Evolutionary conservation across 331 rosid species (phyloP).

Genomic region (Spiraea crenata): DNA sequence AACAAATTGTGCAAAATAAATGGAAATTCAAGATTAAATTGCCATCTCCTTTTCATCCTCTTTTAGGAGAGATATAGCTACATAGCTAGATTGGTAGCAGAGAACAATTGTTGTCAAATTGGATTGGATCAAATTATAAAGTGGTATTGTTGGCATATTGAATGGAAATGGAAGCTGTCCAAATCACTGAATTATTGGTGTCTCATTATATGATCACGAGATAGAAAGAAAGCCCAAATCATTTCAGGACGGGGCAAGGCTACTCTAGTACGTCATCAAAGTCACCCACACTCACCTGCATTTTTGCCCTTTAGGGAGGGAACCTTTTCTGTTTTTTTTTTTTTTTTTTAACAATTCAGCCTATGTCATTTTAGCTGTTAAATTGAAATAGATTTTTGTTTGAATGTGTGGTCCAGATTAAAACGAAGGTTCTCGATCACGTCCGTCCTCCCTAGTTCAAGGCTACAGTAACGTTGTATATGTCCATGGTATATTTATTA

Average conservation of each 20-base stretch:
- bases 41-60: background rate
- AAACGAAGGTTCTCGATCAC: no score
- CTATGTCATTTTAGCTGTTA: no score
- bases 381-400: background rate
- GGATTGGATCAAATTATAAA: slow-evolving; percentile 10
- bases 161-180: slow-evolving; percentile 20
- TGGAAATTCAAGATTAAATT: slow-evolving; percentile 13
- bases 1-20: background rate
- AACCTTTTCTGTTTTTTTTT: background rate
- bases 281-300: background rate
- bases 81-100: background rate
- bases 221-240: slow-evolving; percentile 7
- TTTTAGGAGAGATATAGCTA: background rate
- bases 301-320: background rate
- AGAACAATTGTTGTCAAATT: slow-evolving; percentile 11
- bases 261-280: background rate
- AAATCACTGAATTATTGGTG: slow-evolving; percentile 27
- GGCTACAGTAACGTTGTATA: no score
- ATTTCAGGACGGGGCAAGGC: background rate
- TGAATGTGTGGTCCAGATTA: background rate
- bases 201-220: background rate
- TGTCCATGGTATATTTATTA: no score
- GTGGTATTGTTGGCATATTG: slow-evolving; percentile 2
- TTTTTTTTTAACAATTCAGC: background rate
- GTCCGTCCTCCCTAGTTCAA: no score